These are phyloP conservation scores for Suhomyces pyralidae DNA, from an alignment of 805 yeast species.

Conservation along the genomic window DNA sequence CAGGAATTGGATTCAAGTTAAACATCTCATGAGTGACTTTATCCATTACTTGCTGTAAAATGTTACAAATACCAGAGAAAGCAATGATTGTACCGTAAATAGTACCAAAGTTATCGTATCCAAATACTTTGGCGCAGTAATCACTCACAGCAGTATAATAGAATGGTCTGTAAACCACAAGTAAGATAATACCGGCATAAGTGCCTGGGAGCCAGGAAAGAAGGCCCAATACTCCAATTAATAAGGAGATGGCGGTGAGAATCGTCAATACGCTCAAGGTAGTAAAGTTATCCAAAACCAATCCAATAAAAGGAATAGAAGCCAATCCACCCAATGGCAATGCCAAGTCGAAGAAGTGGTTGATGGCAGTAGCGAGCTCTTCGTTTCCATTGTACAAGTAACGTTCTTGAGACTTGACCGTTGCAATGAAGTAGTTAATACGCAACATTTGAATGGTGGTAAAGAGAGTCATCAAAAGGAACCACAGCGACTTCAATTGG, in stretches of 20 bases:
- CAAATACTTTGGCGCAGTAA: conserved; percentile 88
- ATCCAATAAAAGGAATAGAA: conserved; percentile 85
- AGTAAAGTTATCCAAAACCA: conserved; percentile 68
- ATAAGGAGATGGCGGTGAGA: conserved; percentile 51
- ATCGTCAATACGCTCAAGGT: conserved; percentile 56
- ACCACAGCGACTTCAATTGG: conserved; percentile 69
- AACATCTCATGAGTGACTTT: conserved; percentile 63
- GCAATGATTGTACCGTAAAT: conserved; percentile 86
- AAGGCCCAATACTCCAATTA: conserved; percentile 72
- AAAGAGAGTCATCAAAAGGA: conserved; percentile 68
- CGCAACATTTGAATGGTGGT: conserved; percentile 88
- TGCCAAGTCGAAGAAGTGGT: conserved; percentile 78
- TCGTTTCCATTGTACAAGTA: conserved; percentile 55
- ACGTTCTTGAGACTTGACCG: conserved; percentile 77
- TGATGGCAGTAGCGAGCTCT: conserved; percentile 41
- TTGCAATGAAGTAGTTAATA: conserved; percentile 90
- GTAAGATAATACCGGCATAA: conserved; percentile 61
- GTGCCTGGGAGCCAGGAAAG: conserved; percentile 55
- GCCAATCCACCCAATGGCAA: conserved; percentile 85
- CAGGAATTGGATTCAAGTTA: conserved; percentile 75
- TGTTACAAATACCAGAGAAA: conserved; percentile 76
- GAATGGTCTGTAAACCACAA: conserved; percentile 86
- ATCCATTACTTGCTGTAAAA: conserved; percentile 70
- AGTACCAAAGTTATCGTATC: conserved; percentile 87
- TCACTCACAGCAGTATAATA: conserved; percentile 92